phyloP scores from a whole-genome alignment of 1,284 basidiomycete genomes.

The Irpex lacteus region DNA sequence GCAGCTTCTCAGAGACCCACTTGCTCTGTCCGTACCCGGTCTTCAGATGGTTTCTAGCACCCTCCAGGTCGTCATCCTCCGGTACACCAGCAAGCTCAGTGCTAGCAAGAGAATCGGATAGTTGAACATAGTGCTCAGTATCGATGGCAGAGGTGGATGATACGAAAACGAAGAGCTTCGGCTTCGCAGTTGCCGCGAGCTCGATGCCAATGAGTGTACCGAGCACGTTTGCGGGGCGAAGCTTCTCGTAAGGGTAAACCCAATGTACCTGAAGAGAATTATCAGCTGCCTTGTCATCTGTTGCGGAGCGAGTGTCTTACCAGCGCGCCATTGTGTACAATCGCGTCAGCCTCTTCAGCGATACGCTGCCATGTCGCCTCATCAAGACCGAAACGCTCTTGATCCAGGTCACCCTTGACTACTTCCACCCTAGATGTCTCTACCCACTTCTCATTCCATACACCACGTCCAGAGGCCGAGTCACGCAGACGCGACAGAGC shows the following conservation, averaged over 20 bases:
- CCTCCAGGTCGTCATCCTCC: constrained; percentile 91
- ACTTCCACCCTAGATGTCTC: constrained; percentile 70
- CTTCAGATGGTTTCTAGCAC: constrained; percentile 73
- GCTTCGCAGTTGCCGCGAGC: constrained; percentile 72
- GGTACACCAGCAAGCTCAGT: constrained; percentile 65
- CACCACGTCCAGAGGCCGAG: constrained; percentile 80
- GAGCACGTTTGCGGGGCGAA: constrained; percentile 89
- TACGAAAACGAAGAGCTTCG: constrained; percentile 88
- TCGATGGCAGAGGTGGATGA: constrained; percentile 95
- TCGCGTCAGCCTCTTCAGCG: constrained; percentile 75
- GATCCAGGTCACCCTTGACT: constrained; percentile 85
- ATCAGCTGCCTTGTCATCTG: background rate
- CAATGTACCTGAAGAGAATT: constrained; percentile 77
- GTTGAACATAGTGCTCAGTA: constrained; percentile 84
- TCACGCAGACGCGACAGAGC: constrained; percentile 76
- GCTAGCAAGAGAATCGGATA: constrained; percentile 65
- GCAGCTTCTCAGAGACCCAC: constrained; percentile 96
- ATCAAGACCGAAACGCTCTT: constrained; percentile 76
- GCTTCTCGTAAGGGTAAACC: constrained; percentile 97
- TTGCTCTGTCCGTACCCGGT: constrained; percentile 98
- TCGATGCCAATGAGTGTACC: constrained; percentile 85
- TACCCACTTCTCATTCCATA: constrained; percentile 94
- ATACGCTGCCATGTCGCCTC: constrained; percentile 67
- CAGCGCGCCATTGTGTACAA: constrained; percentile 96
- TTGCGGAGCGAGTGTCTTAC: constrained; percentile 44